phyloP scores from a whole-genome alignment of 371 early-diverging fungal species.

The Lichtheimia ornata region DNA sequence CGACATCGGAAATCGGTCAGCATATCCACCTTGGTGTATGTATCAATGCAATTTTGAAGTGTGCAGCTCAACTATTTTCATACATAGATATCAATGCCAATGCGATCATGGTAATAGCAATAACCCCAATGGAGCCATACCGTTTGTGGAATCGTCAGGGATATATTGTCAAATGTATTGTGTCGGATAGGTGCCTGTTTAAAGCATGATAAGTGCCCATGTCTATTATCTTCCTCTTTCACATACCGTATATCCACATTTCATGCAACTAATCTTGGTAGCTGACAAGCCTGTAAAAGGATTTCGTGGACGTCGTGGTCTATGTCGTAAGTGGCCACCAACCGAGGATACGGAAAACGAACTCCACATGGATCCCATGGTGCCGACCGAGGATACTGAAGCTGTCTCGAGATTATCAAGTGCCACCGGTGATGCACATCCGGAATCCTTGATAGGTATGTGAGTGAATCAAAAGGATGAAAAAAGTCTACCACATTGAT shows the following conservation, averaged over 20 bases:
- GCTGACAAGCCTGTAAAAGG: constrained; percentile 80
- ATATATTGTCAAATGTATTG: constrained; percentile 81
- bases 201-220: neutral
- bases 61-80: constrained; percentile 48
- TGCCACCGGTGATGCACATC: constrained; percentile 20
- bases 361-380: constrained; percentile 56
- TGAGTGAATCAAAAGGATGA: neutral
- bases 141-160: constrained; percentile 70
- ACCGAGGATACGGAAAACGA: constrained; percentile 53
- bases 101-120: neutral
- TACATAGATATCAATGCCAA: neutral
- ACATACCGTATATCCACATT: constrained; percentile 74
- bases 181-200: constrained; percentile 73
- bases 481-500: constrained; percentile 5
- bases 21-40: constrained; percentile 72
- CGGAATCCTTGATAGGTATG: constrained; percentile 4
- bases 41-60: constrained; percentile 66
- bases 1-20: constrained; percentile 76
- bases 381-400: constrained; percentile 49
- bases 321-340: constrained; percentile 44
- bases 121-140: constrained; percentile 22
- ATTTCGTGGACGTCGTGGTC: constrained; percentile 50
- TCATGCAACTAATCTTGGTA: constrained; percentile 74
- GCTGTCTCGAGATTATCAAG: constrained; percentile 48
- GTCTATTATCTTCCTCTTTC: neutral